These are phyloP conservation scores for Barnettozyma salicaria DNA, from an alignment of 805 yeast genomes.

Conservation along the genomic window DNA sequence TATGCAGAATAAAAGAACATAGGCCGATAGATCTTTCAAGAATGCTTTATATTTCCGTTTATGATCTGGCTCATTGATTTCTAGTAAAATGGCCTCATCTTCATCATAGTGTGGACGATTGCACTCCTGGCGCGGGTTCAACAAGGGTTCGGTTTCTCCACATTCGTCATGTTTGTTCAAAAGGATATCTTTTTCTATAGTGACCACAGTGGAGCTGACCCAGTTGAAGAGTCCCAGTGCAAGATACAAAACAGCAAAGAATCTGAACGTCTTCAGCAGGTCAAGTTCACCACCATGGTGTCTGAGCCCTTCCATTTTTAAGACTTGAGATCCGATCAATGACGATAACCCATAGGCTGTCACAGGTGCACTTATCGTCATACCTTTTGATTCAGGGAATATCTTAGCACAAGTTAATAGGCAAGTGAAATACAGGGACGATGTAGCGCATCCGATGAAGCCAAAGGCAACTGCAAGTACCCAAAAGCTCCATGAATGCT, in stretches of 20 bases:
- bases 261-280: constrained; percentile 45
- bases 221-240: constrained; percentile 55
- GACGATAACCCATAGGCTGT: constrained; percentile 83
- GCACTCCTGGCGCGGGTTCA: no score
- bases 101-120: constrained; percentile 9
- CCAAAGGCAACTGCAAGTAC: constrained; percentile 45
- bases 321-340: constrained; percentile 61
- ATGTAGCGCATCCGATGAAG: constrained; percentile 65
- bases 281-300: constrained; percentile 31
- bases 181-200: constrained; percentile 35
- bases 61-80: constrained; percentile 16
- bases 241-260: constrained; percentile 48
- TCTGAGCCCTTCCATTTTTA: constrained; percentile 34
- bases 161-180: constrained; percentile 22
- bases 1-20: constrained; percentile 57
- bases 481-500: constrained; percentile 26
- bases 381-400: constrained; percentile 68
- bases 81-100: constrained; percentile 26
- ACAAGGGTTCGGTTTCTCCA: no score
- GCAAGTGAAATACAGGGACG: constrained; percentile 65
- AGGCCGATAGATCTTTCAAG: constrained; percentile 48
- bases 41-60: constrained; percentile 15
- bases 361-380: constrained; percentile 85
- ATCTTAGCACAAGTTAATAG: constrained; percentile 78
- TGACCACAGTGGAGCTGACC: constrained; percentile 57